A percentile compares a stretch with the other conserved stretches of the same genome.
Conservation (phyloP, 2,329 filamentous ascomycete species). For the Trichophaea hybrida region DNA sequence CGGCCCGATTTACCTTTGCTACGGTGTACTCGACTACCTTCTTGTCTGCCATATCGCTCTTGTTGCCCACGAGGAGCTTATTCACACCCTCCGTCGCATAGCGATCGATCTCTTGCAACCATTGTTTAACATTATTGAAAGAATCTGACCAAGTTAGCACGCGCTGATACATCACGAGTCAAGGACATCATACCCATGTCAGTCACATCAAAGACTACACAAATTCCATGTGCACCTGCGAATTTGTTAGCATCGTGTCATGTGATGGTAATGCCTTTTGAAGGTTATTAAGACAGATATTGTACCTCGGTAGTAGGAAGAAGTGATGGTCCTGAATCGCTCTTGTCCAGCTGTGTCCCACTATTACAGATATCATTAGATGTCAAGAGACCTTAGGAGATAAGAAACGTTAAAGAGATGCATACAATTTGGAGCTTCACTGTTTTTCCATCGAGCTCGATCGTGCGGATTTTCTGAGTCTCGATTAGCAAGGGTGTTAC, state of each 20-base stretch:
- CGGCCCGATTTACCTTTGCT: conserved; percentile 60
- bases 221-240: conserved; percentile 85
- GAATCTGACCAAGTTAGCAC: conserved; percentile 40
- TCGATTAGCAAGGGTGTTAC: neutral
- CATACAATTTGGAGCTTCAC: conserved; percentile 96
- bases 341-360: conserved; percentile 99
- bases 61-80: conserved; percentile 98
- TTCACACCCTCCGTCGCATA: conserved; percentile 99
- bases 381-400: neutral
- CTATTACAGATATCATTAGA: conserved; percentile 38
- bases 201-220: conserved; percentile 99
- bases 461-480: conserved; percentile 91
- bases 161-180: neutral
- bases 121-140: conserved; percentile 99
- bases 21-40: conserved; percentile 99
- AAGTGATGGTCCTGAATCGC: conserved; percentile 98
- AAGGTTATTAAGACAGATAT: neutral
- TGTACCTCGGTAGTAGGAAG: conserved; percentile 76
- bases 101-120: conserved; percentile 98
- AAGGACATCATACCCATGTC: conserved; percentile 55
- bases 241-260: conserved; percentile 11
- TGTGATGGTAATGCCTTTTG: neutral
- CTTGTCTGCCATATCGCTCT: conserved; percentile 99
- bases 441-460: conserved; percentile 98
- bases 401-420: neutral